Evolutionary conservation across 139 green algal species (phyloP).

Genomic region (Chlamydomonas incerta): DNA sequence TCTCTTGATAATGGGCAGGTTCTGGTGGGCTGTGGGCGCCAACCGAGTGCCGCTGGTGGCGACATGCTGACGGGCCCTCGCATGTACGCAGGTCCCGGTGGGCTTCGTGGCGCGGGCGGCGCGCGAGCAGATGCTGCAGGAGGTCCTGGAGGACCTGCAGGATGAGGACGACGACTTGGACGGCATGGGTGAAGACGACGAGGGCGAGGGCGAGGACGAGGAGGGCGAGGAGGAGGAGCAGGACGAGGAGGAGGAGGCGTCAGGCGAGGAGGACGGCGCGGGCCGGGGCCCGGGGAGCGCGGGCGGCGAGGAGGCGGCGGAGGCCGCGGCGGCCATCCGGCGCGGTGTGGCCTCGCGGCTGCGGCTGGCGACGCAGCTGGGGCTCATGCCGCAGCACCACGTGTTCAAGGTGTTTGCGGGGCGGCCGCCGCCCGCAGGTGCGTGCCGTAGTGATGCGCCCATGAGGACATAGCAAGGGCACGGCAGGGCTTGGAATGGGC

Average conservation of each 20-base stretch:
- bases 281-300: neutral
- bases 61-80: too few species aligned
- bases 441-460: too few species aligned
- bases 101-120: slow-evolving; percentile 20
- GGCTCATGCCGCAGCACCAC: slow-evolving; percentile 47
- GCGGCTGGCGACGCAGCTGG: neutral
- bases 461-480: too few species aligned
- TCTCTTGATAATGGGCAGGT: too few species aligned
- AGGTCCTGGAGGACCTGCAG: neutral
- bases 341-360: neutral
- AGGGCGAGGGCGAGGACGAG: too few species aligned
- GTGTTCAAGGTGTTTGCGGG: slow-evolving; percentile 49
- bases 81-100: slow-evolving; percentile 24
- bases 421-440: neutral
- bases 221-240: neutral
- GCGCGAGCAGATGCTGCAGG: neutral
- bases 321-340: neutral
- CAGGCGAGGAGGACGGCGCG: neutral
- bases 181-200: too few species aligned
- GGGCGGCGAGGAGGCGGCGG: neutral
- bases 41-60: too few species aligned
- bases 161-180: neutral
- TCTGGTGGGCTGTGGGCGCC: too few species aligned
- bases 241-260: too few species aligned
- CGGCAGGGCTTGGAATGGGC: too few species aligned